These are phyloP conservation scores for Uronychia binucleata DNA, from an alignment of 73 alveolate species.

Conservation along the genomic window DNA sequence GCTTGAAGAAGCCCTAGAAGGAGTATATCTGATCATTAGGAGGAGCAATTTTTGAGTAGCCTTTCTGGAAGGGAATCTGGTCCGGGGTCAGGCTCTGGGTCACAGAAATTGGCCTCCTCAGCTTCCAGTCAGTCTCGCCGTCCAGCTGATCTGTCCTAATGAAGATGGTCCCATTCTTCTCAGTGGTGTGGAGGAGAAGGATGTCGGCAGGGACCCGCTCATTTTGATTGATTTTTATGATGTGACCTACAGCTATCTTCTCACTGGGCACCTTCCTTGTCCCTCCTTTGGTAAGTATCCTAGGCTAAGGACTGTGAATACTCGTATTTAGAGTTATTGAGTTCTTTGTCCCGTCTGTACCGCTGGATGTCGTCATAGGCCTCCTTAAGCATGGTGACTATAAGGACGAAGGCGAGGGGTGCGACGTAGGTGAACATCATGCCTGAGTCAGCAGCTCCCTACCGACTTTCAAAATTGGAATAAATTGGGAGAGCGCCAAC, in stretches of 20 bases:
- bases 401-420: slow-evolving; percentile 90
- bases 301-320: slow-evolving; percentile 31
- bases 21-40: slow-evolving; percentile 63
- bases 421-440: slow-evolving; percentile 91
- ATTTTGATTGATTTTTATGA: slow-evolving; percentile 72
- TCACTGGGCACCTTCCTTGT: slow-evolving; percentile 10
- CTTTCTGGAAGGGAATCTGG: slow-evolving; percentile 1
- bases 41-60: slow-evolving; percentile 10
- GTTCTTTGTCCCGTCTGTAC: slow-evolving; percentile 84
- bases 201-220: slow-evolving; percentile 96
- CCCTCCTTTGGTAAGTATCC: background rate
- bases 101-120: slow-evolving; percentile 78
- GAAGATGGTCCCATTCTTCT: slow-evolving; percentile 77
- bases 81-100: slow-evolving; percentile 70
- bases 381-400: slow-evolving; percentile 91
- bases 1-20: slow-evolving; percentile 62
- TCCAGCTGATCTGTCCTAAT: slow-evolving; percentile 89
- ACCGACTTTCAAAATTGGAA: slow-evolving; percentile 35
- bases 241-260: slow-evolving; percentile 75
- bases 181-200: slow-evolving; percentile 87
- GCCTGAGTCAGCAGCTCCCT: slow-evolving; percentile 54
- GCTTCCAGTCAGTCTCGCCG: slow-evolving; percentile 97
- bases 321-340: slow-evolving; percentile 72
- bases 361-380: slow-evolving; percentile 91
- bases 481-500: slow-evolving; percentile 76